These are phyloP conservation scores for Pinus taeda DNA, from an alignment of 75 land plant species.

Conservation along the genomic window DNA sequence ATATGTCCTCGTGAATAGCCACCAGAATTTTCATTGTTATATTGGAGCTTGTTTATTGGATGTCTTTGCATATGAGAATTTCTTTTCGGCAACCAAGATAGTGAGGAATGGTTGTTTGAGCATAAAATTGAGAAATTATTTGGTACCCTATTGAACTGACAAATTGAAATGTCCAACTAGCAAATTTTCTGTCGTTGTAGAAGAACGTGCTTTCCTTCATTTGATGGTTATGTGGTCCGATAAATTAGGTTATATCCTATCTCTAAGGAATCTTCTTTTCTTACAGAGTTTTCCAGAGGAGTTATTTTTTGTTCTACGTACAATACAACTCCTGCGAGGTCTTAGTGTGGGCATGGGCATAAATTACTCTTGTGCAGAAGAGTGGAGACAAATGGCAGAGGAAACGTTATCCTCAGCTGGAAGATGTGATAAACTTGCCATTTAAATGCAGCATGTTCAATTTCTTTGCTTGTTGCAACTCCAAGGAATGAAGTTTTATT, in stretches of 20 bases:
- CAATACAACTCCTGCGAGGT: conserved; percentile 83
- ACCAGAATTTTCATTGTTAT: neutral
- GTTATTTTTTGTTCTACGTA: conserved; percentile 78
- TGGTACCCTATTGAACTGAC: neutral
- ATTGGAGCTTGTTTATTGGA: neutral
- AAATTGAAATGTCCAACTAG: neutral
- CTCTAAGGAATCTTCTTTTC: neutral
- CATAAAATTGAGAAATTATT: neutral
- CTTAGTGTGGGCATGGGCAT: conserved; percentile 81
- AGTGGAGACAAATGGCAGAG: conserved; percentile 83
- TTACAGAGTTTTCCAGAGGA: conserved; percentile 88
- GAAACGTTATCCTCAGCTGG: conserved; percentile 56
- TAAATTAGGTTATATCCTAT: neutral
- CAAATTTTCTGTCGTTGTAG: neutral
- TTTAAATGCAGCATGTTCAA: neutral
- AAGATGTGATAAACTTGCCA: conserved; percentile 11
- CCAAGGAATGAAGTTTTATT: neutral
- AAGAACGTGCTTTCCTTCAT: neutral
- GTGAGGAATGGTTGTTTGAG: neutral
- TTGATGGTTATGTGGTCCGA: neutral
- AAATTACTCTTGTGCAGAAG: conserved; percentile 79
- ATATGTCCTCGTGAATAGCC: neutral
- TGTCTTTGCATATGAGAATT: neutral
- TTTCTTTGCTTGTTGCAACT: neutral
- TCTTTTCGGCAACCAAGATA: neutral